Base-by-base conservation (phyloP, 2,329 filamentous ascomycete genomes). In the Fusarium sp. region DNA sequence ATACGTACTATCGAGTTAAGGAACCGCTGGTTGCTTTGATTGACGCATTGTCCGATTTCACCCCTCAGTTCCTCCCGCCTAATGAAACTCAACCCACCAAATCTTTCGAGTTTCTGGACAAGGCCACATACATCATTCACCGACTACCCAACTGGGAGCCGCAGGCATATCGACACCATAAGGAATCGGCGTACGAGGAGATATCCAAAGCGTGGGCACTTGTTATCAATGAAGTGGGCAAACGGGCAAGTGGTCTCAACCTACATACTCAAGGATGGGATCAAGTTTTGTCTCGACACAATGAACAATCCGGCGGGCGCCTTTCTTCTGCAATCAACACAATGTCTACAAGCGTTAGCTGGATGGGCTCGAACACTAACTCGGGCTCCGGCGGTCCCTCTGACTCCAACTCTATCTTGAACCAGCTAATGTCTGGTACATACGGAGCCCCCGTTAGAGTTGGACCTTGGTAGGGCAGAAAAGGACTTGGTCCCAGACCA, bases 171-270 rank as follows among this genome's bases (percentile, higher is more conserved):
- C 94, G 94, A 69, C 87, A 97, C 72, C 93, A 97, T 82, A 97
- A 97, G 79, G 91, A 97, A 69, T 93, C 93, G 67, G 94, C 95
- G 8, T 99, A 99, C 76, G 95, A 99, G 74, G 96, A 98, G 76
- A 94, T 99, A 67, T 91, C 93, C 24, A 93, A 91, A 74, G 96
- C 96, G 2, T 99, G 96, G 96, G 90, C 93, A 17, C 79, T 96
- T 69, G 95, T 97, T 48, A 91, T 99, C 70, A 90, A 90, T 63
- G 96, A 99, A 78, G 93, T 94, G 3, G 90, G 91, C 21, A 98
- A 98, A 82, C 88, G 92, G 70, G 95, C 93, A 12, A 94, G 93
- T 26, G 96, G 96, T 32, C 96, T 98, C 73, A 89, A 93, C 68
- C 76, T 99, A 68, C 92, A 97, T 74, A 92, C 93, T 45, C 94